Conservation (phyloP, 768 basidiomycete genomes). For the Termitomyces eurrhizus region DNA sequence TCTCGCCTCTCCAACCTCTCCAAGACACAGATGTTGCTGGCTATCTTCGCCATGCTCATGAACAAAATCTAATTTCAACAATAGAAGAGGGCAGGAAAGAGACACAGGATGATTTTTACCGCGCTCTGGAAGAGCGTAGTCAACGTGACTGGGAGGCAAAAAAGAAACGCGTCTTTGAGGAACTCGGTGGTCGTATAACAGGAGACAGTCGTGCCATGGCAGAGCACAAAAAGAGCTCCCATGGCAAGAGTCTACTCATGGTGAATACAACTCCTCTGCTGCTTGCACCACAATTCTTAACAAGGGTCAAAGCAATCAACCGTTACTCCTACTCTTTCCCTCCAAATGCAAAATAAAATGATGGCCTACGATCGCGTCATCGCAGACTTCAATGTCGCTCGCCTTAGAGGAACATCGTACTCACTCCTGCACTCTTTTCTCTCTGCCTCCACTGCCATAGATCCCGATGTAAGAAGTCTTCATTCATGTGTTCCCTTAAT, state of each 20-base stretch:
- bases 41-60: constrained; percentile 92
- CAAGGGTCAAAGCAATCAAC: constrained; percentile 23
- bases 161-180: constrained; percentile 87
- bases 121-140: constrained; percentile 69
- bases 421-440: constrained; percentile 72
- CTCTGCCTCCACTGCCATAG: constrained; percentile 59
- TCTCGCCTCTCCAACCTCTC: constrained; percentile 87
- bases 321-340: constrained; percentile 49
- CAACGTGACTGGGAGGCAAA: constrained; percentile 86
- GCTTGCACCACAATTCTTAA: background rate
- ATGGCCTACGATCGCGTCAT: constrained; percentile 91
- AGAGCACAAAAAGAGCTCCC: constrained; percentile 61
- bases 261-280: constrained; percentile 30
- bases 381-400: constrained; percentile 68
- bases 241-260: constrained; percentile 50
- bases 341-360: constrained; percentile 92
- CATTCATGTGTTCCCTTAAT: background rate
- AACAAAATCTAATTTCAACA: constrained; percentile 90
- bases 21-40: constrained; percentile 92
- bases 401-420: constrained; percentile 68
- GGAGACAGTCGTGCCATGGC: constrained; percentile 51
- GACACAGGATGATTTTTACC: constrained; percentile 84
- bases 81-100: constrained; percentile 87
- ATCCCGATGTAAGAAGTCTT: constrained; percentile 50
- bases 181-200: constrained; percentile 68